Base-by-base conservation (phyloP, 2,329 filamentous ascomycete species). In the Verticillium isaacii region DNA sequence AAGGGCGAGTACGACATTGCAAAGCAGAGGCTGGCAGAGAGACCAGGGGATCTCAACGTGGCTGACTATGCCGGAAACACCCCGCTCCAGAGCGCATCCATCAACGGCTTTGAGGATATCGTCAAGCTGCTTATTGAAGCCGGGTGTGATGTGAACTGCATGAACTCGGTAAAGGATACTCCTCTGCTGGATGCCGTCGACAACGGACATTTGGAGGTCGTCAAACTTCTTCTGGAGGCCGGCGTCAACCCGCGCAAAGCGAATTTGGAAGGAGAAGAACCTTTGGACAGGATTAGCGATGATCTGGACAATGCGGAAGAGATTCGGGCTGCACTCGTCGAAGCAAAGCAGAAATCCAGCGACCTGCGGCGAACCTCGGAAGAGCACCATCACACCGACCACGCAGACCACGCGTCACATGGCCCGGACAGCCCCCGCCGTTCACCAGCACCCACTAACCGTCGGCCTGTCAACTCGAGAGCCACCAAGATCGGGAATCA, bases 51-150 rank as follows among this genome's bases (percentile, higher is more conserved):
- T 74, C 76, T 98, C 60, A 91, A 99, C 68, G 85, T 93, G 62
- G 87, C 91, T 29, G 95, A 99, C 71, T 96, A 97, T 72, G 95
- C 95, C 15, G 92, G 92, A n/a, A 98, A 98, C 70, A 96, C 94
- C 1, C 95, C 95, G 29, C 81, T 99, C 37, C 95, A 99, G 74
- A 95, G 97, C 66, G 94, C 95, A 37, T 88, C 93, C 36, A 82
- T 99, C 62, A 90, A 95, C 70, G 95, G 95, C 7, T 91, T 89
- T 73, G 88, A 89, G 36, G 86, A 95, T 60, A 93, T 98, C 61
- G 95, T 98, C 45, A 88, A 91, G 72, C 89, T 96, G 60, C 79
- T 99, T 45, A 87, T 99, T 64, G 86, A 91, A 9, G 89, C 92
- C 65, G 91, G 92, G 37, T 97, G 93, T 75, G 89, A 91, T 61